Conservation (phyloP, 495 filamentous ascomycete species). For the Melanomma pulvis-pyrius region DNA sequence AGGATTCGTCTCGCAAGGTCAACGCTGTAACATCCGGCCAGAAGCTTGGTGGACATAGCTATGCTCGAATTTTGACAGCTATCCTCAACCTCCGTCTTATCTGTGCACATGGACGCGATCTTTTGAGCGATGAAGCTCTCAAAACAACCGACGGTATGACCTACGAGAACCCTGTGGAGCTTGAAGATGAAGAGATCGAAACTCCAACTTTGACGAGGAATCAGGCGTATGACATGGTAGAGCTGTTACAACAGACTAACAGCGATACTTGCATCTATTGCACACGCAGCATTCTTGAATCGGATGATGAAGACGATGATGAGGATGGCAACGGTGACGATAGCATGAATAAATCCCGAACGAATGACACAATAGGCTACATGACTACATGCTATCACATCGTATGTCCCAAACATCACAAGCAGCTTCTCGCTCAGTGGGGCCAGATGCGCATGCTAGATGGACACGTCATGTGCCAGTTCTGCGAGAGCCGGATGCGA, state of each 20-base stretch:
- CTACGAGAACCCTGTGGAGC: slow-evolving; percentile 77
- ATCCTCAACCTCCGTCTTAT: slow-evolving; percentile 89
- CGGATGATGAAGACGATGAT: slow-evolving; percentile 10
- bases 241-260: slow-evolving; percentile 76
- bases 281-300: slow-evolving; percentile 57
- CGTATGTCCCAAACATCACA: slow-evolving; percentile 74
- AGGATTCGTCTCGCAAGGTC: slow-evolving; percentile 65
- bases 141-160: slow-evolving; percentile 76
- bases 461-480: slow-evolving; percentile 58
- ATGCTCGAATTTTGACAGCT: slow-evolving; percentile 84
- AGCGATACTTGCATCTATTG: slow-evolving; percentile 72
- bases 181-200: slow-evolving; percentile 72
- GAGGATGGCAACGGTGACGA: slow-evolving; percentile 47
- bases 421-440: slow-evolving; percentile 46
- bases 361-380: slow-evolving; percentile 63
- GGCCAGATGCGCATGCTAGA: slow-evolving; percentile 40
- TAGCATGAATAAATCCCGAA: not conserved
- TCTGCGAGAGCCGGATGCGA: slow-evolving; percentile 65
- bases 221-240: slow-evolving; percentile 80
- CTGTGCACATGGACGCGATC: slow-evolving; percentile 87
- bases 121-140: slow-evolving; percentile 80
- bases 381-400: slow-evolving; percentile 85
- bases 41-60: slow-evolving; percentile 76
- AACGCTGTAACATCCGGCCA: slow-evolving; percentile 54
- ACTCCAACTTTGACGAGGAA: slow-evolving; percentile 57